Evolutionary conservation across 768 basidiomycete species (phyloP).

Genomic region (Cantharellus anzutake): DNA sequence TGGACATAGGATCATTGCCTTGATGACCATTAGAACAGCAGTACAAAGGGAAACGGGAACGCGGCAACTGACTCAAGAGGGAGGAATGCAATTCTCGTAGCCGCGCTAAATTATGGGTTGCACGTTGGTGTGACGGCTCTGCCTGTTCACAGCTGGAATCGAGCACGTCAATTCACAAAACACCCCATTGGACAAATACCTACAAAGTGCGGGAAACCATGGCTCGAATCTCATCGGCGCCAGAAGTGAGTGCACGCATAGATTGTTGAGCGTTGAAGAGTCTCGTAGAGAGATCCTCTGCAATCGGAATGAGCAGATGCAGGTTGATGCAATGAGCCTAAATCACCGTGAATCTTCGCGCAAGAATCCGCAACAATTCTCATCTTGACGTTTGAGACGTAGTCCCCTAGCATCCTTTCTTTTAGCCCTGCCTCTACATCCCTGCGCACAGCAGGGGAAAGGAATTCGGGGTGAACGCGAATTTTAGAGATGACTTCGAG

Average conservation of each 20-base stretch:
- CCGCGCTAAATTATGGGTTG: slow-evolving; percentile 18
- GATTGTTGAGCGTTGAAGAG: slow-evolving; percentile 36
- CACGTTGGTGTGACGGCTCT: slow-evolving; percentile 31
- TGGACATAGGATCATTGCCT: no score
- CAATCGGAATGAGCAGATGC: neutral
- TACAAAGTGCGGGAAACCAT: slow-evolving; percentile 30
- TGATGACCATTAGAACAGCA: neutral
- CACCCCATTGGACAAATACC: slow-evolving; percentile 9
- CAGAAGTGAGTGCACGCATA: slow-evolving; percentile 34
- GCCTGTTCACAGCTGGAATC: slow-evolving; percentile 40
- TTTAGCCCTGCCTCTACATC: slow-evolving; percentile 54
- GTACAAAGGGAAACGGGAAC: neutral
- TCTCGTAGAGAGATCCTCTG: slow-evolving; percentile 39
- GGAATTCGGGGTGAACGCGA: slow-evolving; percentile 53
- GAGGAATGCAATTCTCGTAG: slow-evolving; percentile 3
- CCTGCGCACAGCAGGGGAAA: slow-evolving; percentile 43
- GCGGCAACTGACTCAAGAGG: neutral
- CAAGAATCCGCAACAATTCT: slow-evolving; percentile 58
- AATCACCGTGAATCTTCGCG: slow-evolving; percentile 37
- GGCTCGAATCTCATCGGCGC: slow-evolving; percentile 38
- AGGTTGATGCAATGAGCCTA: neutral
- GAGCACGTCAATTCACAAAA: neutral
- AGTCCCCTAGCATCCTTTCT: slow-evolving; percentile 55
- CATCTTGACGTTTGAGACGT: slow-evolving; percentile 66
- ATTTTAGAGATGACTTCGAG: slow-evolving; percentile 49